Evolutionary conservation across 2,329 filamentous ascomycete species (phyloP), one percentile per base, ranked within the genome.

Genomic region (Chrysosporium keratinophilum): DNA sequence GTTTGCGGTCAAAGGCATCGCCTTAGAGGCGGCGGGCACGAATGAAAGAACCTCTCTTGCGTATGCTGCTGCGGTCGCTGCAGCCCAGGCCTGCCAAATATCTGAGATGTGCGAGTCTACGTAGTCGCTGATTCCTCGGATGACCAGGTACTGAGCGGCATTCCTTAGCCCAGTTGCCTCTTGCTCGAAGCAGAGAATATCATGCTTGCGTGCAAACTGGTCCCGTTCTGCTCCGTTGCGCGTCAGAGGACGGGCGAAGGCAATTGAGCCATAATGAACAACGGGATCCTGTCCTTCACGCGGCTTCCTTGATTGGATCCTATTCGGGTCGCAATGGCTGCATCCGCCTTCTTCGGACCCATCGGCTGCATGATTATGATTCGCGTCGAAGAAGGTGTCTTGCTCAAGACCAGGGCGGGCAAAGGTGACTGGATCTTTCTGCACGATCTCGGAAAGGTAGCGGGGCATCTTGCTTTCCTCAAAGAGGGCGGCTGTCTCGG

Each of bases 301-400:
- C 11, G 11, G 12, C 19, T 28, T 39, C 46, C 23, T n/a, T 11
- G 46, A 35, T n/a, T n/a, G n/a, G n/a, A n/a, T n/a, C n/a, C n/a
- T n/a, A n/a, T n/a, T n/a, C n/a, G n/a, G n/a, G n/a, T n/a, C n/a
- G n/a, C n/a, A n/a, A n/a, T n/a, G n/a, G n/a, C n/a, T n/a, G n/a
- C n/a, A n/a, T n/a, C n/a, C n/a, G n/a, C n/a, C n/a, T n/a, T n/a
- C n/a, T n/a, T n/a, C n/a, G n/a, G n/a, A n/a, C n/a, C n/a, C n/a
- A n/a, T n/a, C n/a, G n/a, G n/a, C n/a, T n/a, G n/a, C 34, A 50
- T 65, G 62, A 51, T 56, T 46, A 59, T 62, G 61, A 52, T 61
- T 42, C 41, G 57, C 41, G 35, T 63, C 56, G 50, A 64, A 64
- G 34, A 64, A 52, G 41, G 44, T 64, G 61, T 52, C 57, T 53